These are phyloP conservation scores for Amoebophrya sp. DNA, from an alignment of 169 alveolate species.

Conservation along the genomic window DNA sequence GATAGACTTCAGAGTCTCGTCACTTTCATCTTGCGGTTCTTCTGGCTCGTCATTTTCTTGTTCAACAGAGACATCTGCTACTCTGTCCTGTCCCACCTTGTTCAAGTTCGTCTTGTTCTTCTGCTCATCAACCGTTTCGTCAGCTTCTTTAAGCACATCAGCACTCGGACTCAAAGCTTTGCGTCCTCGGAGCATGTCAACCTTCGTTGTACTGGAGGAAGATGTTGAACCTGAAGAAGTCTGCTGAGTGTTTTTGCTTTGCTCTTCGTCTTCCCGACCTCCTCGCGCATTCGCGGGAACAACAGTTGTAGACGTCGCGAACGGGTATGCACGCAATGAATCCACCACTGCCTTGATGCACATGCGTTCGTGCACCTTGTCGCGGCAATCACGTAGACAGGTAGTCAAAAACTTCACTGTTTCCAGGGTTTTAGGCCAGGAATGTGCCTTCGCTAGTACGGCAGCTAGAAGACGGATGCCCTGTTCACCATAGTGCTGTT, in stretches of 20 bases:
- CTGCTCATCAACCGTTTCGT: not conserved
- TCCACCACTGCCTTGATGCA: not conserved
- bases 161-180: too few relatives aligned
- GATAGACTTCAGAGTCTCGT: too few relatives aligned
- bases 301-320: too few relatives aligned
- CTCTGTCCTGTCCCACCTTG: too few relatives aligned
- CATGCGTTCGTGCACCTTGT: constrained; percentile 9
- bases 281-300: too few relatives aligned
- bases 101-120: not conserved
- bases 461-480: not conserved
- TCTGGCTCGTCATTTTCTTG: not conserved
- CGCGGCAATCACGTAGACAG: not conserved
- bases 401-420: not conserved
- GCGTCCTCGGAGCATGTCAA: too few relatives aligned
- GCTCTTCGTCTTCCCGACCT: not conserved
- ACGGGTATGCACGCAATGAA: not conserved
- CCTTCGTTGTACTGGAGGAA: too few relatives aligned
- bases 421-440: not conserved
- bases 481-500: not conserved
- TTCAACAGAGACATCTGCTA: not conserved
- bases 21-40: not conserved
- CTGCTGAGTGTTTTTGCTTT: not conserved
- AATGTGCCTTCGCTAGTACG: not conserved
- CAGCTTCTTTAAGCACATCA: not conserved
- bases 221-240: not conserved